phyloP scores from a whole-genome alignment of 768 basidiomycete species.

The Tulasnella sp. region DNA sequence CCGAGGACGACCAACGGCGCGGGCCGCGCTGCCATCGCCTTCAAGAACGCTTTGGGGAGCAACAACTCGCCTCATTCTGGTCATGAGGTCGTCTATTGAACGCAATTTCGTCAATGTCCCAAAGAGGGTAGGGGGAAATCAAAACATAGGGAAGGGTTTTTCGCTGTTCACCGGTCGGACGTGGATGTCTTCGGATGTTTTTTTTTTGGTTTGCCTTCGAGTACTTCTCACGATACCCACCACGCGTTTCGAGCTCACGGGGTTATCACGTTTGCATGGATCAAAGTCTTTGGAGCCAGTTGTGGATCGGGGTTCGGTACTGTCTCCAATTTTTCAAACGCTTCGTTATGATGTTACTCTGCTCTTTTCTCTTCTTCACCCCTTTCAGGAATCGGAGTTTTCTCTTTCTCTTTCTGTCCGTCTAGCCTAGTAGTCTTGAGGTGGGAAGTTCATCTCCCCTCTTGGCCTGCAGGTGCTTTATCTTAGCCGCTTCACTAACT shows the following conservation, averaged over 20 bases:
- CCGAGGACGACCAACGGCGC: neutral
- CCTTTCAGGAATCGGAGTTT: neutral
- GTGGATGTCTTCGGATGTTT: neutral
- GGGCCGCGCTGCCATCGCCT: neutral
- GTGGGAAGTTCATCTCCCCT: neutral
- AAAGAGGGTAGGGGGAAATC: no score
- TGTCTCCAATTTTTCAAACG: neutral
- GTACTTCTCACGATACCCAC: neutral
- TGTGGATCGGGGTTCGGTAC: neutral
- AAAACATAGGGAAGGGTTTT: no score
- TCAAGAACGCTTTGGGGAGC: neutral
- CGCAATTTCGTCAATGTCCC: no score
- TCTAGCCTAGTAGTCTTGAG: neutral
- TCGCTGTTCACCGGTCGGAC: neutral
- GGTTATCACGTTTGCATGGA: neutral
- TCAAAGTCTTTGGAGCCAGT: neutral
- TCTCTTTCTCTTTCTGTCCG: neutral
- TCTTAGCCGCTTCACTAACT: neutral
- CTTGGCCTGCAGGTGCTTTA: neutral
- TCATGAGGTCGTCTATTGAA: neutral
- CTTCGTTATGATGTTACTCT: conserved; percentile 1
- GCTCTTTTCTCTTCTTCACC: neutral
- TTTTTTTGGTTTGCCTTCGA: neutral
- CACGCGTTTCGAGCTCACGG: neutral
- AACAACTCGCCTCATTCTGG: conserved; percentile 1